Evolutionary conservation across 129 eudicot species (phyloP), one percentile per base, ranked within the genome.

Genomic region (Lactuca sativa): DNA sequence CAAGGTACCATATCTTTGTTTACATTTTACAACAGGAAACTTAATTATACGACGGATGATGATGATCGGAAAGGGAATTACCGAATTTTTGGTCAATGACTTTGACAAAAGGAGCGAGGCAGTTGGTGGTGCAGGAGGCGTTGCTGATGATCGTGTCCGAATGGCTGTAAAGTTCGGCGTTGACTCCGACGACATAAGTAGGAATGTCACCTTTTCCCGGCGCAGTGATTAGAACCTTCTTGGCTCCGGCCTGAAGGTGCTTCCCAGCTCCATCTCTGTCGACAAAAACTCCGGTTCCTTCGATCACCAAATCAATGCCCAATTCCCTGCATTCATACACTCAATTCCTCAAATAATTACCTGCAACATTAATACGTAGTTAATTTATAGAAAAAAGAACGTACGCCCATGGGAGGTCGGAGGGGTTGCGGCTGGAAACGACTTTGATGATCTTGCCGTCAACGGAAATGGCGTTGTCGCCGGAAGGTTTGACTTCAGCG

Each of bases 171-270:
- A 58, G 81, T 0, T 85, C 90, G 6, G 89, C 99, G 41, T 95
- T 90, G 67, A 95, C 99, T 56, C 99, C 99, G 3, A 95, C 93
- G 6, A 95, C 99, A 17, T 95, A 95, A 36, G 99, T 95, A 5
- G 99, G 97, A 52, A 95, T 90, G 79, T 95, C 97, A 9, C 99
- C 99, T 76, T 95, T 95, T 17, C 97, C 99, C 0, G 99, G 99
- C 18, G 99, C 99, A 4, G 99, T 95, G 82, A 95, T 95, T 59
- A 95, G 85, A 62, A 95, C 99, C 85, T 95, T 95, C 87, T 90
- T 95, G 0, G 99, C 99, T 21, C 97, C 99, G 0, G 99, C 99
- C 58, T 87, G 71, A 17, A 95, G 68, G 66, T 95, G 99, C 67
- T 90, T 95, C 8, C 99, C 99, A 4, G 97, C 99, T 53, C 99